Base-by-base conservation (phyloP, 257 asterid species). In the Solanum appendiculatum region DNA sequence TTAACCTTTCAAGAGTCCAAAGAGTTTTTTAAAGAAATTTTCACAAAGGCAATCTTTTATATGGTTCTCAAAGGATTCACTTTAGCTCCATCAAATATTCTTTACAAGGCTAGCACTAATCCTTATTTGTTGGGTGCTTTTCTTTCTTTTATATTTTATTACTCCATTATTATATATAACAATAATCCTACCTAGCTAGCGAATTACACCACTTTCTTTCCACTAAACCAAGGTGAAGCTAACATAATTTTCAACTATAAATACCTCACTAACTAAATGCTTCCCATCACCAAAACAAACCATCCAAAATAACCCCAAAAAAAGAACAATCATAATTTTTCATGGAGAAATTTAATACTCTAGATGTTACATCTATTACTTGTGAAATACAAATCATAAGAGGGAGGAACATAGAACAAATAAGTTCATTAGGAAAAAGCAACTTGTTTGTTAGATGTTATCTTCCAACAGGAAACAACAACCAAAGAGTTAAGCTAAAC, bases 381-480 rank as follows among this genome's bases (percentile, higher is more conserved):
- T 86, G 91, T 77, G 93, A 94, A 37, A 68, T 94, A 23, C 87
- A 72, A 72, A 84, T 94, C 86, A 70, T 92, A 44, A 92, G 91
- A 83, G 95, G 90, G 1, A 91, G 90, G 90, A 91, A 93, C 85
- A 89, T 90, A 4, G 80, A 88, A 21, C 85, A 69, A 11, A 34
- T 34, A 34, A 88, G 89, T 64, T 64, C 91, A 64, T 37, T 83
- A n/a, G 88, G 90, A 46, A 75, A 74, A 23, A 37, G 5, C 6
- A 88, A 86, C 42, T 87, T 93, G 27, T 95, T 95, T 72, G 92
- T 95, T 1, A 93, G 98, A 86, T 94, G 96, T 85, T 91, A 89
- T 83, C 91, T 95, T 34, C 86, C 96, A 8, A 88, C 94, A 82
- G 92, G 93, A 86, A 88, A 87, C 86, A 87, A 90, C 85, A 87